These are phyloP conservation scores for Termitomyces sp. DNA, from an alignment of 768 basidiomycete species.

Conservation along the genomic window DNA sequence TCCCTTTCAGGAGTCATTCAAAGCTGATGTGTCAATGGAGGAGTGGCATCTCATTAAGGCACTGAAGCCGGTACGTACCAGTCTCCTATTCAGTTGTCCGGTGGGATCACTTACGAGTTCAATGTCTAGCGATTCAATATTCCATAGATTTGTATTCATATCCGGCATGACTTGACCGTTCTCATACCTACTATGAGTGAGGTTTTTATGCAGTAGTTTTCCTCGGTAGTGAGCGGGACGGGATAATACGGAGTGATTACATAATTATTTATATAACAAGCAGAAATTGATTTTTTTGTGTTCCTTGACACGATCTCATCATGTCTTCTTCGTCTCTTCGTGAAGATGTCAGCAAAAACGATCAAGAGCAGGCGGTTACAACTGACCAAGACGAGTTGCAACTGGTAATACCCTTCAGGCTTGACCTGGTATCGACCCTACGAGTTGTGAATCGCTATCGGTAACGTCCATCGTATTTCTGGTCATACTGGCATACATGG, in stretches of 20 bases:
- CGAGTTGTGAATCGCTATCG: constrained; percentile 36
- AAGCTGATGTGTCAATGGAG: constrained; percentile 81
- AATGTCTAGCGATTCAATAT: constrained; percentile 25
- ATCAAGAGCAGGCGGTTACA: constrained; percentile 19
- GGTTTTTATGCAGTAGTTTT: too few relatives aligned
- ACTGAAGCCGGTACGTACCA: constrained; percentile 64
- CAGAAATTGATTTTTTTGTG: not conserved
- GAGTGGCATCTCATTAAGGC: constrained; percentile 93
- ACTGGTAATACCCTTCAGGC: constrained; percentile 33
- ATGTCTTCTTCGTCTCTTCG: constrained; percentile 21
- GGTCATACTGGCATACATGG: constrained; percentile 63
- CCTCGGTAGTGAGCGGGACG: too few relatives aligned
- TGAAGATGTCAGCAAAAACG: constrained; percentile 18
- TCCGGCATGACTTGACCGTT: not conserved
- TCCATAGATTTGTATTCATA: constrained; percentile 10
- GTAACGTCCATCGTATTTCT: constrained; percentile 61
- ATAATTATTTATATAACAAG: constrained; percentile 4
- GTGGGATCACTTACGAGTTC: not conserved
- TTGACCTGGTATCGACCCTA: constrained; percentile 22
- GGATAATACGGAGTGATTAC: constrained; percentile 2
- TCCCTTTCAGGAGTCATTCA: constrained; percentile 64
- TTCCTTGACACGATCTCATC: not conserved
- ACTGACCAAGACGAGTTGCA: constrained; percentile 38
- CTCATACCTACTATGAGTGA: too few relatives aligned
- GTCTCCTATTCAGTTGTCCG: not conserved